phyloP scores from a whole-genome alignment of 2,329 filamentous ascomycete species.

The Chaetomium strumarium region DNA sequence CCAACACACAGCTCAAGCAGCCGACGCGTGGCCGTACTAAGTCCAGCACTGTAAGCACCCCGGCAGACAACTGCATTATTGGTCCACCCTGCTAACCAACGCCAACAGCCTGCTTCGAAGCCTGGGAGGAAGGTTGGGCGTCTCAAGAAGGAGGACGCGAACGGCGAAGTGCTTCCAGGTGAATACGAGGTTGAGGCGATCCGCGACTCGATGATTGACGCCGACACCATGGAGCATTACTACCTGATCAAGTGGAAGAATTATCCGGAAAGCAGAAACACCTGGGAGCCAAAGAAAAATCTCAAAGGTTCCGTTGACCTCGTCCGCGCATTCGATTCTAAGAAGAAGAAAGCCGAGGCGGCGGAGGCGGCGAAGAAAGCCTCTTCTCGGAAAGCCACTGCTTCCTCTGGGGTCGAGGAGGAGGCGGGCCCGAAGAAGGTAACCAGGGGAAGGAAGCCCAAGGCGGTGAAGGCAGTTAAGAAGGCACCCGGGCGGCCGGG shows the following conservation, averaged over 20 bases:
- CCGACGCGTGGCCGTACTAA: constrained; percentile 19
- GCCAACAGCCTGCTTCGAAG: constrained; percentile 12
- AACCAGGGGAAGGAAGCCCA: constrained; percentile 5
- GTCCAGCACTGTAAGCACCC: constrained; percentile 12
- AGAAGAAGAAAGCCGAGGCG: constrained; percentile 21
- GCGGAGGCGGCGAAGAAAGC: constrained; percentile 14
- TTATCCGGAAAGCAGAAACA: constrained; percentile 39
- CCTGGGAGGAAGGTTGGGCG: constrained; percentile 16
- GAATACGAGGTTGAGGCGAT: constrained; percentile 47
- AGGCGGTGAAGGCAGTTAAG: constrained; percentile 10
- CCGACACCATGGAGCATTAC: constrained; percentile 33
- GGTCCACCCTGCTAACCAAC: neutral
- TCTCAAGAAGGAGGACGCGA: constrained; percentile 13
- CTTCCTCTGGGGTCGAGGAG: neutral
- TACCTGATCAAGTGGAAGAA: constrained; percentile 52
- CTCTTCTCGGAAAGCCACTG: constrained; percentile 6
- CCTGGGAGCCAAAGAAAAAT: constrained; percentile 48
- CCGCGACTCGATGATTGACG: constrained; percentile 36
- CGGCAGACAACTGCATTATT: neutral
- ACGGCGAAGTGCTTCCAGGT: constrained; percentile 18
- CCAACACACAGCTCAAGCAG: constrained; percentile 24
- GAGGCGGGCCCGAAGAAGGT: constrained; percentile 1
- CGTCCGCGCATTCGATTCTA: constrained; percentile 34
- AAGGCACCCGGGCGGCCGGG: constrained; percentile 9
- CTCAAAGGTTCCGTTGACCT: constrained; percentile 35